A percentile compares a stretch with the other conserved stretches of the same genome.
These are phyloP conservation scores for Leptomonas seymouri DNA, from an alignment of 208 protist genomes.

Conservation along the genomic window DNA sequence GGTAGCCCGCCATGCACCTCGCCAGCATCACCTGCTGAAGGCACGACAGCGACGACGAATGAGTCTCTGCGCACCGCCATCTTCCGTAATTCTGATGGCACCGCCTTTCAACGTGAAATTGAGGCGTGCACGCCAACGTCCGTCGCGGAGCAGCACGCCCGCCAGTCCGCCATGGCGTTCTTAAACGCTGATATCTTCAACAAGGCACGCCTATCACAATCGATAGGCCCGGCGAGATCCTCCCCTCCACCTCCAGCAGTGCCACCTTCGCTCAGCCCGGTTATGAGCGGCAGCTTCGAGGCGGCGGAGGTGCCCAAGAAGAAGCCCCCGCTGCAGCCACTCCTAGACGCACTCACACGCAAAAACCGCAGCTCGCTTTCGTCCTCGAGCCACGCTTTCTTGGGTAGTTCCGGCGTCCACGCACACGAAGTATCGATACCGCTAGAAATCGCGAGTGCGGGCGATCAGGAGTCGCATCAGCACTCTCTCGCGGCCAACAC, in stretches of 20 bases:
- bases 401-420: background rate
- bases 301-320: constrained; percentile 5
- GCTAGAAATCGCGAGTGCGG: constrained; percentile 11
- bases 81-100: constrained; percentile 6
- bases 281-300: constrained; percentile 12
- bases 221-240: background rate
- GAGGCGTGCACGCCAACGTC: constrained; percentile 18
- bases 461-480: constrained; percentile 6
- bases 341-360: constrained; percentile 7
- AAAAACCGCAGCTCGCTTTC: constrained; percentile 13
- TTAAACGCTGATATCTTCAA: constrained; percentile 28
- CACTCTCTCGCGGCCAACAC: background rate
- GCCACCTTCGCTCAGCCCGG: background rate
- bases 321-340: constrained; percentile 1
- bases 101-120: constrained; percentile 14
- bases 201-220: background rate
- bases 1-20: constrained; percentile 19
- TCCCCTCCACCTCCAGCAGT: background rate
- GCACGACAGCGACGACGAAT: constrained; percentile 9
- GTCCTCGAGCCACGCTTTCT: background rate
- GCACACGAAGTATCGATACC: constrained; percentile 8
- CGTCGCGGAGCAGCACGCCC: constrained; percentile 21
- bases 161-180: constrained; percentile 35
- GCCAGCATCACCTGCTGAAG: constrained; percentile 13
- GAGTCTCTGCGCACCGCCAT: constrained; percentile 18